Conservation (phyloP, 176 grass and related monocot species). For the Pontederia paniculata region DNA sequence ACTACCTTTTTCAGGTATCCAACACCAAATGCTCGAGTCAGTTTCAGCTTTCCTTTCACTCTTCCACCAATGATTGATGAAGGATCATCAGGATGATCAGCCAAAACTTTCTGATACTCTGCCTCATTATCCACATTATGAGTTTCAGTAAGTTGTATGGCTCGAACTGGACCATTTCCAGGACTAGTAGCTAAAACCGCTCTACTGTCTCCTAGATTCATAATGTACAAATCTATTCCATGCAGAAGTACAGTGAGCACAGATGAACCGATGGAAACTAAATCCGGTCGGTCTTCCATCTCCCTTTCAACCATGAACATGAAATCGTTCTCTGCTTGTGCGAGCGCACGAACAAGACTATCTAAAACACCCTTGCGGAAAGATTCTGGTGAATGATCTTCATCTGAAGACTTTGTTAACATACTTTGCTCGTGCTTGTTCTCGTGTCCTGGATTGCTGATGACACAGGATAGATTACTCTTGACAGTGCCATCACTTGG, state of each 20-base stretch:
- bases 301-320: constrained; percentile 72
- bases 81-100: constrained; percentile 53
- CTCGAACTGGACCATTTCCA: constrained; percentile 30
- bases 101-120: constrained; percentile 55
- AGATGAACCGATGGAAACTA: constrained; percentile 89
- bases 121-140: constrained; percentile 61
- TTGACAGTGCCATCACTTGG: constrained; percentile 14
- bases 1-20: constrained; percentile 83
- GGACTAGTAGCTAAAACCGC: constrained; percentile 60
- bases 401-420: constrained; percentile 6
- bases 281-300: constrained; percentile 87
- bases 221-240: constrained; percentile 56
- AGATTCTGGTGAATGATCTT: constrained; percentile 22
- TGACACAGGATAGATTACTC: constrained; percentile 52
- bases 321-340: constrained; percentile 90
- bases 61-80: constrained; percentile 45
- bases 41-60: constrained; percentile 89
- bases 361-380: constrained; percentile 51
- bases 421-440: constrained; percentile 22
- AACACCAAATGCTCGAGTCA: constrained; percentile 92
- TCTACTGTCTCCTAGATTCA: constrained; percentile 92
- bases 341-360: constrained; percentile 63
- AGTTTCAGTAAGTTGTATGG: constrained; percentile 60
- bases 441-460: constrained; percentile 43
- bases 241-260: constrained; percentile 72